Base-by-base conservation (phyloP, 495 filamentous ascomycete species). In the Baudoinia panamericana region DNA sequence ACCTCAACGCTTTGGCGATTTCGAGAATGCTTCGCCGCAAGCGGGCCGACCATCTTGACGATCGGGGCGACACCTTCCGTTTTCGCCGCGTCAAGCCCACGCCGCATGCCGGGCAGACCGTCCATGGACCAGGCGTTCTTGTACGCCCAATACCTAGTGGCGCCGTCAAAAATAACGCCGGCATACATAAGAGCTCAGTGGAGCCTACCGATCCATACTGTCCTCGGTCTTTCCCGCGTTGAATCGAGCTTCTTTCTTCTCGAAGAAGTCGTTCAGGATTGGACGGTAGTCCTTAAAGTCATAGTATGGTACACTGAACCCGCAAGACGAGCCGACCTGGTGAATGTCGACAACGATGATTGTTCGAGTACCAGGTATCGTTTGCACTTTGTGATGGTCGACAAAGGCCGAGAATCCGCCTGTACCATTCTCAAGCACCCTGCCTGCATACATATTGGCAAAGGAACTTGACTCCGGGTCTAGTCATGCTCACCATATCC, bases 61-160 rank as follows among this genome's bases (percentile, higher is more conserved):
- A 72, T 53, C 5, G 71, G 71, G 21, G 46, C 54, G 18, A 75
- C 58, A 2, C 53, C 48, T 21, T 69, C 56, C 31, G 52, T 43
- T 37, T 63, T 61, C 2, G 54, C 65, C 12, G 59, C 61, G 34
- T 53, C 53, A 16, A 61, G 39, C 0, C 56, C 71, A 21, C 63
- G 43, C 17, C 56, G 52, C 57, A 75, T 62, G 0, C 64, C 70
- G 0, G 70, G 70, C 0, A 75, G 52, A 1, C 68, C 70, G 41
- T 75, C 71, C 43, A 75, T 63, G 37, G 63, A 68, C 43, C 56
- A 64, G 1, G 68, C 54, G 34, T 69, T 73, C 51, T 75, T 75
- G 33, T 54, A 60, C 0, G 71, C 70, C 70, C 71, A 74, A 50
- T 75, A 73, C 21, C 69, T 71, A 24, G 30, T 32, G 20, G 17